Evolutionary conservation across 768 basidiomycete genomes (phyloP).

Genomic region (Kwoniella newhampshirensis): DNA sequence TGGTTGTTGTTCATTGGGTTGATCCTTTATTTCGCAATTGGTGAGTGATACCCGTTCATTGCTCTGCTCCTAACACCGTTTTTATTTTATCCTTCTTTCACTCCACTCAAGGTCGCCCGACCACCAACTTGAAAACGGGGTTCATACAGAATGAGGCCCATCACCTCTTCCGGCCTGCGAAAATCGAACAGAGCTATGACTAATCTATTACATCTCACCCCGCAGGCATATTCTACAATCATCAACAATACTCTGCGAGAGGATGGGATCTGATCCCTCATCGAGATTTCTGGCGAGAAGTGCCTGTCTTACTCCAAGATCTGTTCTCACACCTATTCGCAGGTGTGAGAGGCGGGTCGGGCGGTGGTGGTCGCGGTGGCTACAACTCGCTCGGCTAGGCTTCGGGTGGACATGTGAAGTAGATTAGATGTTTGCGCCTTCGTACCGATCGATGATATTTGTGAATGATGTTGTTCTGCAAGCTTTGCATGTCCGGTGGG

Average conservation of each 20-base stretch:
- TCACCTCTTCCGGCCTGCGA: too few species aligned
- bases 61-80: background rate
- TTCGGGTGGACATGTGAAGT: background rate
- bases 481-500: too few species aligned
- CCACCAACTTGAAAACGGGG: background rate
- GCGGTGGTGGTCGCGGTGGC: conserved; percentile 36
- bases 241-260: conserved; percentile 52
- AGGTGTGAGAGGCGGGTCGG: conserved; percentile 35
- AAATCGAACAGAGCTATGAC: background rate
- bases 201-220: conserved; percentile 5
- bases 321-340: conserved; percentile 45
- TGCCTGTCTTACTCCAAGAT: conserved; percentile 41
- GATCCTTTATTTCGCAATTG: conserved; percentile 46
- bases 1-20: conserved; percentile 43
- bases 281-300: conserved; percentile 53
- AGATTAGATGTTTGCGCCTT: background rate
- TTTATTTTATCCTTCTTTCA: too few species aligned
- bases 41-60: conserved; percentile 29
- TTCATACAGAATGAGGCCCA: background rate
- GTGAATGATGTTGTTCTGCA: too few species aligned
- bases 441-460: too few species aligned
- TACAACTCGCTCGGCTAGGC: conserved; percentile 43
- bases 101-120: too few species aligned
- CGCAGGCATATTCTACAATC: conserved; percentile 54
- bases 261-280: conserved; percentile 54